Evolutionary conservation across 345 rosid genomes (phyloP).

Genomic region (Gossypioides kirkii): DNA sequence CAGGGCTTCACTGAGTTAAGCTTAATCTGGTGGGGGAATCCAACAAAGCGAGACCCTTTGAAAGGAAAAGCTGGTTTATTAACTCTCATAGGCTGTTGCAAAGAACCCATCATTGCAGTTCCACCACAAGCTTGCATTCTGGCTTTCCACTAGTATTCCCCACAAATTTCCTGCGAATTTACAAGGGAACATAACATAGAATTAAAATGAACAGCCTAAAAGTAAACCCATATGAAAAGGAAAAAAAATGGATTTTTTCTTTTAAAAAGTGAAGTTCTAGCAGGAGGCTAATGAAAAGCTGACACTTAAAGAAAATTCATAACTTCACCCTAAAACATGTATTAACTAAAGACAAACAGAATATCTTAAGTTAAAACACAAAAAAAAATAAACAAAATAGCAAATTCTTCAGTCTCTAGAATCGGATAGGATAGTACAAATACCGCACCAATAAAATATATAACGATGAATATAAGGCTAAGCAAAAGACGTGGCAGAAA

Average conservation of each 20-base stretch:
- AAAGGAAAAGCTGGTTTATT: constrained; percentile 34
- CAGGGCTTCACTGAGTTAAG: constrained; percentile 35
- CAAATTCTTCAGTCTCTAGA: neutral
- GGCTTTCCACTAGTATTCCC: neutral
- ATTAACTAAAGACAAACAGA: neutral
- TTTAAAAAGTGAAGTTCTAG: neutral
- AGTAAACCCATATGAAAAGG: neutral
- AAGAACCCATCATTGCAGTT: constrained; percentile 47
- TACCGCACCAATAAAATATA: neutral
- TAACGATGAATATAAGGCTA: neutral
- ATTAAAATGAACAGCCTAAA: neutral
- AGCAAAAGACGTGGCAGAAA: neutral
- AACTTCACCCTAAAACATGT: neutral
- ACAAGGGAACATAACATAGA: neutral
- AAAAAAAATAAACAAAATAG: neutral
- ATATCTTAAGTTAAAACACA: neutral
- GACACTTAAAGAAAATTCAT: neutral
- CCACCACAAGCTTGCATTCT: constrained; percentile 56
- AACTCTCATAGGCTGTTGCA: constrained; percentile 46
- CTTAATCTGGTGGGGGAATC: constrained; percentile 39
- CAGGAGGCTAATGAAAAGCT: neutral
- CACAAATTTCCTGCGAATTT: constrained; percentile 9
- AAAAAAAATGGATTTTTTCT: neutral
- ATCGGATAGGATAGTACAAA: neutral
- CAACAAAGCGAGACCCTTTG: constrained; percentile 23